Evolutionary conservation across 2,329 filamentous ascomycete species (phyloP), one percentile per base, ranked within the genome.

Genomic region (Ceratocystiopsis brevicomis): DNA sequence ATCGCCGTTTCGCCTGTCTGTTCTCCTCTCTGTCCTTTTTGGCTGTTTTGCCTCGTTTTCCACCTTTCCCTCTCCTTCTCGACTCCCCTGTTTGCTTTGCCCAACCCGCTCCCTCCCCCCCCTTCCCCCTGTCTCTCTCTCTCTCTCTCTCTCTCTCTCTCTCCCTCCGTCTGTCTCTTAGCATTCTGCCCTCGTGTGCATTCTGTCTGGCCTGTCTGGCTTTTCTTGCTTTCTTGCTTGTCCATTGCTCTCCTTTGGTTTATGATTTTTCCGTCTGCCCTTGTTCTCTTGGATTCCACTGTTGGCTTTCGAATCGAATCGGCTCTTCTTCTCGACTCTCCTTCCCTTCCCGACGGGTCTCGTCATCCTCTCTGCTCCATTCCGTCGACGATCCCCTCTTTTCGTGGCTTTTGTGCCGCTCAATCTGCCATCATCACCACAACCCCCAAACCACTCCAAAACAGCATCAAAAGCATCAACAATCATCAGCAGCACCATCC

Each of bases 1-100:
- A 42, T 46, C 46, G 45, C 43, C 48, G 44, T 45, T 46, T 44
- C 42, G 19, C 19, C 19, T 21, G 19, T 9, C 25, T 10, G 25
- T 10, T 2, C 8, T 6, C 25, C 25, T 21, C 25, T 30, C 25
- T 30, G 25, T 8, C 25, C 25, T 8, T 8, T 30, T 10, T 30
- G 25, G 6, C 25, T 30, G 25, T 30, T 30, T 30, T 30, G 25
- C 25, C 25, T 30, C 25, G 25, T 30, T 30, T 30, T 30, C 25
- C 25, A 30, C 25, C 25, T 30, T 9, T 30, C 25, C 43, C 45
- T 47, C 18, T 38, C 40, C 40, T 39, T 39, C 38, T 41, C 34
- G 35, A 15, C 38, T 44, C 44, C 37, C 32, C 16, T 35, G 39
- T 21, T 32, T 44, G 19, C 17, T 25, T n/a, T 9, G 35, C 44